Evolutionary conservation across 2,329 filamentous ascomycete genomes (phyloP), one percentile per base, ranked within the genome.

Genomic region (Epichloe bromicola): DNA sequence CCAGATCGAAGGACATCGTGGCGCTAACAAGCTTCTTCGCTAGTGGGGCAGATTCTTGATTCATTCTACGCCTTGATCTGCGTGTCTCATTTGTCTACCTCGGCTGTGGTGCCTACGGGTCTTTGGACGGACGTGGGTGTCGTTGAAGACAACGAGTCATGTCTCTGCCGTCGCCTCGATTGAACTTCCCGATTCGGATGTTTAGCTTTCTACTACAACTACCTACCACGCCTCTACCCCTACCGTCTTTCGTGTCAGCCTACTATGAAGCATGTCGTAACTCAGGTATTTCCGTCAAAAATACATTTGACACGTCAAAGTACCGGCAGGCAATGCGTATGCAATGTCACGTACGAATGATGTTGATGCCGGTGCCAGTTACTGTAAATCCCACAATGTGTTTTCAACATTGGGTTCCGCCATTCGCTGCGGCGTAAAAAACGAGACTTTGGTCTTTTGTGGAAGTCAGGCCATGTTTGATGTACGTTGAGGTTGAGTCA

Each of bases 121-220:
- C 26, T 30, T 10, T 30, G 8, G 26, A 30, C 8, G 8, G 20
- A n/a, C 34, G 34, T 20, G 11, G 38, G 38, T 12, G 34, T 39
- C 23, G 26, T 36, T 39, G 34, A 47, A 15, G 37, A 36, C 38
- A 33, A 41, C 38, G 46, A 42, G 26, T 48, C 46, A 48, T 49
- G 30, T 12, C n/a, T 20, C 47, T 42, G 39, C 47, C 42, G 39
- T 36, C 12, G 33, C 17, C 38, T 49, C 47, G 23, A 36, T 33
- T 42, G 38, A 42, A 26, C 26, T 42, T 42, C 47, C 47, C 47
- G 47, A 49, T 49, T 49, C 23, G 30, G 47, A 49, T 42, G 17
- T 20, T 14, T 10, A 37, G 44, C 34, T 33, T 46, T 12, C 15
- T 12, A 17, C 44, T 34, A 17, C 43, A 20, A 23, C 17, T 30